Evolutionary conservation across 805 yeast species (phyloP), one percentile per base, ranked within the genome.

Genomic region (Candida adriatica): DNA sequence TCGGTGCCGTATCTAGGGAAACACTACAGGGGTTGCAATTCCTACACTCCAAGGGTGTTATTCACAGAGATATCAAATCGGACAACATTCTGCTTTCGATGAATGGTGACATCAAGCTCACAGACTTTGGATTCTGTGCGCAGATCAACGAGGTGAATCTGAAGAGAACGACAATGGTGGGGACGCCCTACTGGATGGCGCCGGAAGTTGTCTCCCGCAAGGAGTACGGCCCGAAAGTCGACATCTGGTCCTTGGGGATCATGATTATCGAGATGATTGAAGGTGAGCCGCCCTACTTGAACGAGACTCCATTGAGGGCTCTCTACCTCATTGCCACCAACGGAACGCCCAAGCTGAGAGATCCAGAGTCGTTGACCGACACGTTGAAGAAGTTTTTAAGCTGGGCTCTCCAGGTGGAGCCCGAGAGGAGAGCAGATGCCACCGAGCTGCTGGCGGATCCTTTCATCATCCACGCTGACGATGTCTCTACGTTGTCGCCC

Each of bases 131-230:
- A 1, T 92, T 90, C 63, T 92, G 98, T 62, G 99, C 98, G 0
- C 94, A 88, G 58, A 69, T 83, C 39, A 83, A 81, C 22, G 94
- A 81, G 43, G 71, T 73, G 33, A 81, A 83, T 43, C 65, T 82
- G 34, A 88, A 90, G 57, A 76, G 99, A 55, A 87, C 95, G 4
- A 92, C 99, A 5, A 86, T 92, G 95, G 98, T 92, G 13, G 99
- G 99, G 11, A 92, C 99, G 0, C 98, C 99, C 10, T 92, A 92
- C 56, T 92, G 99, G 99, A 92, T 92, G 99, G 99, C 99, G 0
- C 99, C 99, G 1, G 99, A 92, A 57, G 96, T 92, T 33, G 96
- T 92, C 17, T 76, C 88, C 13, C 75, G 94, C 46, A 88, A 87
- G 56, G 96, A 88, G 52, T 92, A 92, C 53, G 98, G 94, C 21